phyloP scores from a whole-genome alignment of 2,329 filamentous ascomycete species.

The Clonostachys solani region DNA sequence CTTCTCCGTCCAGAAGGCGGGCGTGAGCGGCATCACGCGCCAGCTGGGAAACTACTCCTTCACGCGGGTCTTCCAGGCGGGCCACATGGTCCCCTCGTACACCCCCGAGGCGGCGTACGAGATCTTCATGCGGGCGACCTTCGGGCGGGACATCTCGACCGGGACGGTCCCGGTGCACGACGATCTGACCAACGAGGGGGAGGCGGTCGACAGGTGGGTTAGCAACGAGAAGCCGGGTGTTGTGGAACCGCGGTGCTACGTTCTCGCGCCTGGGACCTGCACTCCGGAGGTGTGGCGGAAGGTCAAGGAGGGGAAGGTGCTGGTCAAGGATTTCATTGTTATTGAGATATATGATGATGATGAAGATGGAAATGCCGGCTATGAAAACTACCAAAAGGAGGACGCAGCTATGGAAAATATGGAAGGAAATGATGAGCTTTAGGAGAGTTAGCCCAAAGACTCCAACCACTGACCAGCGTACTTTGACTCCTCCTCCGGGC shows the following conservation, averaged over 20 bases:
- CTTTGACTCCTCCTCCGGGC: no score
- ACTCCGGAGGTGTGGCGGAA: constrained; percentile 44
- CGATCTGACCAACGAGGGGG: background rate
- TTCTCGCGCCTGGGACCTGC: constrained; percentile 52
- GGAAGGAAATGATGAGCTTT: no score
- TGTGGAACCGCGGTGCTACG: constrained; percentile 45
- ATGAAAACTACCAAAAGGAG: no score
- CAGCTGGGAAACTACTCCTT: constrained; percentile 72
- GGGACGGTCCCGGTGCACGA: constrained; percentile 46
- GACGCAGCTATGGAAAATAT: no score
- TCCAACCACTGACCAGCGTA: no score
- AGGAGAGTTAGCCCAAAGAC: no score
- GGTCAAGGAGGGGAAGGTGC: constrained; percentile 45
- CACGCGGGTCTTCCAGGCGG: constrained; percentile 60
- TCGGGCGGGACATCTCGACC: constrained; percentile 47
- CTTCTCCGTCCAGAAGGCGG: constrained; percentile 58
- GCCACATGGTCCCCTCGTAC: constrained; percentile 57
- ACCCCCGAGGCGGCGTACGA: constrained; percentile 53
- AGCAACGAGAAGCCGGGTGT: background rate
- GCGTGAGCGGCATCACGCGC: constrained; percentile 54
- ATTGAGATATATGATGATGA: constrained; percentile 4
- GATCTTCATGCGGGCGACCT: constrained; percentile 55
- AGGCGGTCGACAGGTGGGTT: background rate
- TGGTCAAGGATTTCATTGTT: constrained; percentile 34
- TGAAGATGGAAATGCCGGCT: no score